These are phyloP conservation scores for Venturia pyrina DNA, from an alignment of 2,329 filamentous ascomycete genomes.

Conservation along the genomic window DNA sequence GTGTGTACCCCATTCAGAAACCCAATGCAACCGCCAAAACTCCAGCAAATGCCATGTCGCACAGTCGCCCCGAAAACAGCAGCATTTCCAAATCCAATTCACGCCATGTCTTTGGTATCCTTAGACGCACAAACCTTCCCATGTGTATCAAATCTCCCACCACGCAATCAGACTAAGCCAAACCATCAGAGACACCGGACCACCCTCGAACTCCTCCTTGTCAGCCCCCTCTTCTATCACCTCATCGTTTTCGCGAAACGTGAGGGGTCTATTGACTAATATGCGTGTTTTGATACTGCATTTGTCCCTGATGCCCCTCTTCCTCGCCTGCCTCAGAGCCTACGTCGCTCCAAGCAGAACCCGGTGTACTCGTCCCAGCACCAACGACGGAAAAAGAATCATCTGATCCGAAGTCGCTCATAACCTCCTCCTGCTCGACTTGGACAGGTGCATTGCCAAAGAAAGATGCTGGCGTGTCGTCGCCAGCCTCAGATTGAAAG, in stretches of 20 bases:
- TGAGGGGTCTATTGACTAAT: background rate
- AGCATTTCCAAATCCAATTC: background rate
- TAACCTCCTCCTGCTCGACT: constrained; percentile 22
- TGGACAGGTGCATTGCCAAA: background rate
- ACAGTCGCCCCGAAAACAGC: background rate
- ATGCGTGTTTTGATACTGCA: background rate
- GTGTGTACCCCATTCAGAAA: too few relatives aligned
- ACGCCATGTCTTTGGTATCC: constrained; percentile 1
- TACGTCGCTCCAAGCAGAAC: constrained; percentile 28
- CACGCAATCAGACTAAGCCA: background rate
- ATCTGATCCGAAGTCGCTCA: constrained; percentile 25
- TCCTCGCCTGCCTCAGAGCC: constrained; percentile 31
- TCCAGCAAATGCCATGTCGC: background rate
- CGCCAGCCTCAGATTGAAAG: constrained; percentile 10
- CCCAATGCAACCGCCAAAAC: background rate
- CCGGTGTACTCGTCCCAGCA: constrained; percentile 23
- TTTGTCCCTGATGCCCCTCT: constrained; percentile 9
- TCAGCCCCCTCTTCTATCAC: background rate
- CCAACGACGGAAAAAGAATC: constrained; percentile 18
- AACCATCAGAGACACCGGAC: background rate
- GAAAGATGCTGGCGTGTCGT: constrained; percentile 3
- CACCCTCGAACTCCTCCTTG: background rate
- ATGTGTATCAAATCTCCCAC: background rate
- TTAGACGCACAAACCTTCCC: background rate
- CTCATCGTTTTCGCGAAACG: too few relatives aligned